These are phyloP conservation scores for Oldenlandia corymbosa DNA, from an alignment of 257 asterid species.

Conservation along the genomic window DNA sequence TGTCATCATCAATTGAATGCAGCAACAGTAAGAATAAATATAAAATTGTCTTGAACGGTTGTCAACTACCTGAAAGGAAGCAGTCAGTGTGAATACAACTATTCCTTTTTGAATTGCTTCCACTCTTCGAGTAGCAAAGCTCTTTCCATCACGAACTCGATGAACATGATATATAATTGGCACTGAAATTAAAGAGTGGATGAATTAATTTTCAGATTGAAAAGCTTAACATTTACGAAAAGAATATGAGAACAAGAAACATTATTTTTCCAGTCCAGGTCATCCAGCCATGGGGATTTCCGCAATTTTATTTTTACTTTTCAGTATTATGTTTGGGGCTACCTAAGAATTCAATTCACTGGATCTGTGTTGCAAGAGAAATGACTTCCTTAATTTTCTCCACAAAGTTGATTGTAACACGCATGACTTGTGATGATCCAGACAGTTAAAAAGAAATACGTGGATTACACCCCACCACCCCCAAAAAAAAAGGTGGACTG, in stretches of 20 bases:
- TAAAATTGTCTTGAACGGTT: background rate
- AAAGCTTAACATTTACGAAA: background rate
- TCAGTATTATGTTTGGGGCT: background rate
- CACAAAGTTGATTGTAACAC: background rate
- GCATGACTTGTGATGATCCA: background rate
- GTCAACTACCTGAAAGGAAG: constrained; percentile 84
- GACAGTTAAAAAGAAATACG: background rate
- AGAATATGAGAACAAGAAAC: background rate
- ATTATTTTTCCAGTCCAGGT: background rate
- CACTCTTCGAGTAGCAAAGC: constrained; percentile 95
- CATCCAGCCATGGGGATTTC: background rate
- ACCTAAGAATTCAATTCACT: background rate
- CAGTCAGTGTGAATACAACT: constrained; percentile 63
- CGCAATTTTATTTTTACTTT: background rate
- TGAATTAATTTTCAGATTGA: background rate
- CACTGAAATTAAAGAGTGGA: constrained; percentile 30
- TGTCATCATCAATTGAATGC: background rate
- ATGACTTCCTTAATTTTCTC: background rate
- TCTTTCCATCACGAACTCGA: constrained; percentile 94
- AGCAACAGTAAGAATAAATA: background rate
- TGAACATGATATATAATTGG: constrained; percentile 90
- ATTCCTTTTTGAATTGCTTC: constrained; percentile 93
- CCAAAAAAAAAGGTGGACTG: too few species aligned
- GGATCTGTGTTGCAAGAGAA: background rate
- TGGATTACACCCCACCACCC: too few species aligned